Percentiles rank a stretch among this genome's conserved stretches.
These are phyloP conservation scores for Phytophthora tubulina DNA, from an alignment of 352 stramenopile genomes.

Conservation along the genomic window DNA sequence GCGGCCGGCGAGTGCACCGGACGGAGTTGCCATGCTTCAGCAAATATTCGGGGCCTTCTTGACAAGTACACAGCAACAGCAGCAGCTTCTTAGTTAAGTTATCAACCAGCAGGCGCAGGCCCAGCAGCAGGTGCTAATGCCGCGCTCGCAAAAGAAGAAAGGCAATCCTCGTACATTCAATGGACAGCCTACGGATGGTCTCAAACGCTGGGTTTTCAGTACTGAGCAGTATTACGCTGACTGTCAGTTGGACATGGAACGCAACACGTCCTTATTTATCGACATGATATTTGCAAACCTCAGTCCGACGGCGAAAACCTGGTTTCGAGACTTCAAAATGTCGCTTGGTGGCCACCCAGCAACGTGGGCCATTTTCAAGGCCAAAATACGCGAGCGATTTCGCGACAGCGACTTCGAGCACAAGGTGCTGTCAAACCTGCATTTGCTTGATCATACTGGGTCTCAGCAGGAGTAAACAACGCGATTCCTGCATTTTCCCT, in stretches of 20 bases:
- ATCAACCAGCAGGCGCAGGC: neutral
- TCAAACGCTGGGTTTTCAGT: neutral
- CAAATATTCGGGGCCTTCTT: neutral
- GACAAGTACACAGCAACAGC: neutral
- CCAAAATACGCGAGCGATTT: constrained; percentile 11
- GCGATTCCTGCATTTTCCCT: constrained; percentile 1
- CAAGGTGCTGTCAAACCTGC: constrained; percentile 3
- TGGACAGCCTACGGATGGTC: neutral
- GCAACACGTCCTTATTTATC: neutral
- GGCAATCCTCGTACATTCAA: neutral
- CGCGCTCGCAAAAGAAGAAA: neutral
- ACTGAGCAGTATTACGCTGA: neutral
- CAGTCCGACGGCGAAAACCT: constrained; percentile 1
- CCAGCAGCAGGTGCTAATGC: neutral
- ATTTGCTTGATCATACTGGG: neutral
- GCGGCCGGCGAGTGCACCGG: too few species aligned
- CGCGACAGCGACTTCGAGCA: constrained; percentile 8
- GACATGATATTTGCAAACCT: constrained; percentile 5
- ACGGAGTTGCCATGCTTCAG: neutral
- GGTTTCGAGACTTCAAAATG: constrained; percentile 15
- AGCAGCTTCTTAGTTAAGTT: neutral
- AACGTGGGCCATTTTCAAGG: constrained; percentile 7
- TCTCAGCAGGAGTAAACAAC: constrained; percentile 9
- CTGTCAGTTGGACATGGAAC: neutral
- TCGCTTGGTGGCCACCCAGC: constrained; percentile 1